Percentiles rank a stretch among this genome's conserved stretches.
Conservation (phyloP, 805 yeast species). For the Candida argentea region DNA sequence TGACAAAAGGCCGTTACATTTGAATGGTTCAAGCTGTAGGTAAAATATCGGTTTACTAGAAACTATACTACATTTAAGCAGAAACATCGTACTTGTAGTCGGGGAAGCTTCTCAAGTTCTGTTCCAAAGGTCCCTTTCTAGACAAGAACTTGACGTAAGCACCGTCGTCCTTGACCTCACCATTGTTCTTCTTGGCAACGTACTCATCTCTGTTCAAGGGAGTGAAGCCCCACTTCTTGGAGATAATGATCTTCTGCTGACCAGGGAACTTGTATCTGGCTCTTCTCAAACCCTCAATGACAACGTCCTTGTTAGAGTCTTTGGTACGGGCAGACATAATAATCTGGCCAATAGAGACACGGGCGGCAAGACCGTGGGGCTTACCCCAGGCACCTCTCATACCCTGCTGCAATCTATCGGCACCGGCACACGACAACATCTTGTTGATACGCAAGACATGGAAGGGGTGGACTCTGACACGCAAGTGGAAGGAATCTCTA, state of each 20-base stretch:
- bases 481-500: slow-evolving; percentile 99
- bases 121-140: slow-evolving; percentile 90
- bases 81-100: slow-evolving; percentile 53
- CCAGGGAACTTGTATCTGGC: slow-evolving; percentile 99
- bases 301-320: slow-evolving; percentile 96
- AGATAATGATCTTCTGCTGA: slow-evolving; percentile 98
- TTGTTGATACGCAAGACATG: slow-evolving; percentile 99
- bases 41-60: too few relatives aligned
- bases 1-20: too few relatives aligned
- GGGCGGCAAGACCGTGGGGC: slow-evolving; percentile 99
- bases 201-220: slow-evolving; percentile 96
- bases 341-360: slow-evolving; percentile 98
- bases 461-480: slow-evolving; percentile 99
- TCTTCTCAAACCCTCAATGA: slow-evolving; percentile 98
- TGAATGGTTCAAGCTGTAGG: too few relatives aligned
- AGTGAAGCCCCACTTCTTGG: slow-evolving; percentile 99
- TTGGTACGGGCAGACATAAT: slow-evolving; percentile 97
- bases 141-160: slow-evolving; percentile 98
- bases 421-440: slow-evolving; percentile 99
- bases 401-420: slow-evolving; percentile 99
- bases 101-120: slow-evolving; percentile 92
- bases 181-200: slow-evolving; percentile 87
- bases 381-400: slow-evolving; percentile 99
- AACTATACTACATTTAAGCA: slow-evolving; percentile 6
- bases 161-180: slow-evolving; percentile 99